These are phyloP conservation scores for Phialophora macrospora DNA, from an alignment of 2,329 filamentous ascomycete species.

Conservation along the genomic window DNA sequence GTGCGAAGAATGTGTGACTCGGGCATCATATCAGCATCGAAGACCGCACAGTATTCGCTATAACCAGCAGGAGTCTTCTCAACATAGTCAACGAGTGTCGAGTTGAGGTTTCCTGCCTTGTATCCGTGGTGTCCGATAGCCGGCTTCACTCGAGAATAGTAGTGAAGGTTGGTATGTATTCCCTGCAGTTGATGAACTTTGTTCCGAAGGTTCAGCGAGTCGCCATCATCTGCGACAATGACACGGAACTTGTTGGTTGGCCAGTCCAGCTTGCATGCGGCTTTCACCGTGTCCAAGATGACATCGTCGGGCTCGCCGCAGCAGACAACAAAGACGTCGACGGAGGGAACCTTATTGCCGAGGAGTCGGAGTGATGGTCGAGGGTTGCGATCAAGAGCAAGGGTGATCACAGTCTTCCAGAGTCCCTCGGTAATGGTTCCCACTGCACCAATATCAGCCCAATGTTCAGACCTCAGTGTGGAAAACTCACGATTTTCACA, in stretches of 20 bases:
- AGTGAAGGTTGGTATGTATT: slow-evolving; percentile 48
- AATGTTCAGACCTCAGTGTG: not conserved
- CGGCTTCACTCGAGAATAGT: slow-evolving; percentile 50
- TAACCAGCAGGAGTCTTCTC: slow-evolving; percentile 56
- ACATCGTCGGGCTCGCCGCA: slow-evolving; percentile 62
- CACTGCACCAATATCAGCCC: slow-evolving; percentile 14
- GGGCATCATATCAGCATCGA: slow-evolving; percentile 68
- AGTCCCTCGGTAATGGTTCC: slow-evolving; percentile 23
- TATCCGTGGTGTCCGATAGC: slow-evolving; percentile 46
- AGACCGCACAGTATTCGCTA: slow-evolving; percentile 62
- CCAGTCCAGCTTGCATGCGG: slow-evolving; percentile 59
- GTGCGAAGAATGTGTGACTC: slow-evolving; percentile 45
- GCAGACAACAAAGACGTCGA: slow-evolving; percentile 62
- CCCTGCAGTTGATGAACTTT: slow-evolving; percentile 44
- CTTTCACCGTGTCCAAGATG: slow-evolving; percentile 60
- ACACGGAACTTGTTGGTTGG: slow-evolving; percentile 58
- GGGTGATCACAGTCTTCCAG: slow-evolving; percentile 38
- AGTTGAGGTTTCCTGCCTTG: slow-evolving; percentile 55
- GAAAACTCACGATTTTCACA: slow-evolving; percentile 28
- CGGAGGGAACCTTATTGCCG: slow-evolving; percentile 55
- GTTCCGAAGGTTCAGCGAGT: slow-evolving; percentile 45
- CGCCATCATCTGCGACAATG: slow-evolving; percentile 58
- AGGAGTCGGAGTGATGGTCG: slow-evolving; percentile 29
- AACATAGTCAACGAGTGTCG: slow-evolving; percentile 33
- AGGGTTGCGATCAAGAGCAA: slow-evolving; percentile 59